Evolutionary conservation across 2,329 filamentous ascomycete species (phyloP).

Genomic region (Xylariaceae sp.): DNA sequence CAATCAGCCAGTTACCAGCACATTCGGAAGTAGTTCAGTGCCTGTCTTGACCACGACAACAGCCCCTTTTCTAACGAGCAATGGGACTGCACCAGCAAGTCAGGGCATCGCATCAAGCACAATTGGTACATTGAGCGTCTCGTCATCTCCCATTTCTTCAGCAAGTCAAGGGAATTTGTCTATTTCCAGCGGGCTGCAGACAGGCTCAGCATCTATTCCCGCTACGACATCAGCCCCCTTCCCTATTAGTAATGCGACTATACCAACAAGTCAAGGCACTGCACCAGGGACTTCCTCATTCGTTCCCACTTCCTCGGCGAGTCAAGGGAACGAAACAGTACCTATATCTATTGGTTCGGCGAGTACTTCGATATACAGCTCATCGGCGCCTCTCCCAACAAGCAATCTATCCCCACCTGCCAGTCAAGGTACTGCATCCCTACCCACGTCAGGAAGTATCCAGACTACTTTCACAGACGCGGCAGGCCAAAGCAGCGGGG

Average conservation of each 20-base stretch:
- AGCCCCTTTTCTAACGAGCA: background rate
- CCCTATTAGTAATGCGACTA: constrained; percentile 13
- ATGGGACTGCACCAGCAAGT: background rate
- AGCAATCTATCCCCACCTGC: no score
- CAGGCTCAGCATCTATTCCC: background rate
- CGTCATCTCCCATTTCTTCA: background rate
- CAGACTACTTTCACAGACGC: no score
- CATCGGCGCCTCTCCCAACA: no score
- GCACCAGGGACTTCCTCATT: constrained; percentile 1
- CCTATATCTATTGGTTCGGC: no score
- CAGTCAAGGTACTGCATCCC: no score
- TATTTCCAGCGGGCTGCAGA: background rate
- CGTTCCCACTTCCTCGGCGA: background rate
- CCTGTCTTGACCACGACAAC: constrained; percentile 8
- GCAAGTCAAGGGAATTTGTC: constrained; percentile 1
- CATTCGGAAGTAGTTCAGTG: constrained; percentile 2
- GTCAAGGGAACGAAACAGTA: constrained; percentile 3
- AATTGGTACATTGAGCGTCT: background rate
- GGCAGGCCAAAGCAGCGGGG: no score
- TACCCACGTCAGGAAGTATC: no score
- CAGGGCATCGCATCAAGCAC: background rate
- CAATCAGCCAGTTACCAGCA: constrained; percentile 14
- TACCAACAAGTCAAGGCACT: constrained; percentile 5
- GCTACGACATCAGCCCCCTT: constrained; percentile 8
- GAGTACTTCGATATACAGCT: no score